These are phyloP conservation scores for Haematococcus lacustris DNA, from an alignment of 139 green algal species.

Conservation along the genomic window DNA sequence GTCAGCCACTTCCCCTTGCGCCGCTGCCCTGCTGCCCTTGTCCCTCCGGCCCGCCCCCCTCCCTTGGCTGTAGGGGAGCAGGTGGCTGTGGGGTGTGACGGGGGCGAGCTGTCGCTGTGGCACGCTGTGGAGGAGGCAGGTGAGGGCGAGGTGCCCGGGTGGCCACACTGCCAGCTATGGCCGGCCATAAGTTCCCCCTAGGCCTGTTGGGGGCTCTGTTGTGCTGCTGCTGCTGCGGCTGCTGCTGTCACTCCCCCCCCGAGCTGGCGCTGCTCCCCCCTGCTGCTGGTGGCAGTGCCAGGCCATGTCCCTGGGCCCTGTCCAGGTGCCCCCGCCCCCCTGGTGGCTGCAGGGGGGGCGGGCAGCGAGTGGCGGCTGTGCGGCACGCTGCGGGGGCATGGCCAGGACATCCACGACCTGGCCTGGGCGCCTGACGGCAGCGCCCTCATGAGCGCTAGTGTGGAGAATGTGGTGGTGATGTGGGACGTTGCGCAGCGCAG, in stretches of 20 bases:
- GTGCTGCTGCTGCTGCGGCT: background rate
- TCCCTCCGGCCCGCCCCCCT: background rate
- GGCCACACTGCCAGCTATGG: background rate
- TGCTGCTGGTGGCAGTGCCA: background rate
- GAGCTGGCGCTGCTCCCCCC: background rate
- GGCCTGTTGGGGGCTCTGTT: background rate
- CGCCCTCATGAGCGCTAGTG: conserved; percentile 63
- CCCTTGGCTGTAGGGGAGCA: conserved; percentile 35
- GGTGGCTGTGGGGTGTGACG: conserved; percentile 74
- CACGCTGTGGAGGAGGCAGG: conserved; percentile 3
- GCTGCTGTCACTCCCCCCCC: no score
- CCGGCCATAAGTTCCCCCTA: background rate
- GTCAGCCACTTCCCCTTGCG: background rate
- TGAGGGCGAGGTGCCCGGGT: background rate
- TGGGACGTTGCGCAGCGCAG: conserved; percentile 31
- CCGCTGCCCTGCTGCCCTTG: no score
- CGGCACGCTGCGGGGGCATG: conserved; percentile 45
- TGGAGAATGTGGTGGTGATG: conserved; percentile 77
- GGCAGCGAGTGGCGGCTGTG: background rate
- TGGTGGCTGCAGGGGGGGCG: background rate
- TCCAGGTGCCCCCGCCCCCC: no score
- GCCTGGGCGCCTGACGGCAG: conserved; percentile 76
- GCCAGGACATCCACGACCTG: conserved; percentile 84
- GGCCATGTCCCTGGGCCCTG: no score
- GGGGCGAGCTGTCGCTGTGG: conserved; percentile 79